These are phyloP conservation scores for Marchantia paleacea DNA, from an alignment of 225 moss, liverwort and hornwort genomes.

Conservation along the genomic window DNA sequence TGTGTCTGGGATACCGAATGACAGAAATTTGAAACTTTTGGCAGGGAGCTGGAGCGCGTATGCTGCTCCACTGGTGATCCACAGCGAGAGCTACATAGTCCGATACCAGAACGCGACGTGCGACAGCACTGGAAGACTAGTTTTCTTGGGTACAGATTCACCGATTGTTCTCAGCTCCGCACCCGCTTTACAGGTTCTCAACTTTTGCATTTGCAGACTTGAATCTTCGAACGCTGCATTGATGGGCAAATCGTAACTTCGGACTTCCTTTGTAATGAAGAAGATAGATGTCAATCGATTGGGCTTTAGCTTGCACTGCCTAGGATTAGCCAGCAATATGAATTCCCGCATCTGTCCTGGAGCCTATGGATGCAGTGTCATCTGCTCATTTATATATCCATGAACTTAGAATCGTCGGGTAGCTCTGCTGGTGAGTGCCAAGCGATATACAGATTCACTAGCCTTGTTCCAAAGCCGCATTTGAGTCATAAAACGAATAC, in stretches of 20 bases:
- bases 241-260: not conserved
- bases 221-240: not conserved
- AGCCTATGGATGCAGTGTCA: too few species aligned
- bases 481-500: too few species aligned
- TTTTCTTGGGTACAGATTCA: not conserved
- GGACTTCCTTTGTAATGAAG: not conserved
- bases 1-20: too few species aligned
- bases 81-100: conserved; percentile 7
- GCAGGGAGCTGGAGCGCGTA: too few species aligned
- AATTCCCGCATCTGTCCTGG: too few species aligned
- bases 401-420: too few species aligned
- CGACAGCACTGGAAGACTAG: not conserved
- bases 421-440: too few species aligned
- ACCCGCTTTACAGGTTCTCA: not conserved
- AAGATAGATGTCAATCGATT: not conserved
- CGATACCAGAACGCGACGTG: not conserved
- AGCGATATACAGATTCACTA: too few species aligned
- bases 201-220: not conserved
- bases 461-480: too few species aligned
- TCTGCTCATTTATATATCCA: too few species aligned
- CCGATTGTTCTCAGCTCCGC: not conserved
- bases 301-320: not conserved
- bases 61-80: not conserved
- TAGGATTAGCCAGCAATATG: not conserved
- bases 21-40: too few species aligned